These are phyloP conservation scores for Tolypocladium ovalisporum DNA, from an alignment of 2,329 filamentous ascomycete genomes.

Conservation along the genomic window DNA sequence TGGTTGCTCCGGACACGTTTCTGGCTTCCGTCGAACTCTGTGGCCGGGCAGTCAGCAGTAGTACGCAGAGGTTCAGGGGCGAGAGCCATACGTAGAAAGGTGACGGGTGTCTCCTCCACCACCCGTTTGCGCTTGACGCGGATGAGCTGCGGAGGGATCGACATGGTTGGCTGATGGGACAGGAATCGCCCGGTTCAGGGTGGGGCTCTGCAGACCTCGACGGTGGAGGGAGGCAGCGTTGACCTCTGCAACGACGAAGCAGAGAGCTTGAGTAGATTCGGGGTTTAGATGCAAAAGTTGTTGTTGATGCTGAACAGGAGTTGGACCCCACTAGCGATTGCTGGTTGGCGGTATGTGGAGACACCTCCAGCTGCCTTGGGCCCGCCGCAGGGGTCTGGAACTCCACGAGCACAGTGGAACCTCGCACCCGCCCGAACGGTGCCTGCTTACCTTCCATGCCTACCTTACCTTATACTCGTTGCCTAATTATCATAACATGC, in stretches of 20 bases:
- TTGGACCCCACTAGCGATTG: not conserved
- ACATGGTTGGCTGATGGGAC: slow-evolving; percentile 28
- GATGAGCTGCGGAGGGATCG: slow-evolving; percentile 46
- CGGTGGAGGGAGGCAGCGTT: not conserved
- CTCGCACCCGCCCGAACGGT: not conserved
- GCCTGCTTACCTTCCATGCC: too few relatives aligned
- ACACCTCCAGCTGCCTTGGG: not conserved
- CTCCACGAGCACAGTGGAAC: not conserved
- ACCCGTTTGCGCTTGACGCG: slow-evolving; percentile 51
- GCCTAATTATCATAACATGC: too few relatives aligned
- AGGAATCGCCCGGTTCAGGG: not conserved
- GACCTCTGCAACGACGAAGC: not conserved
- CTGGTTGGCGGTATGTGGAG: not conserved
- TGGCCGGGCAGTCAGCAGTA: slow-evolving; percentile 4
- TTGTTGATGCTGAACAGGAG: not conserved
- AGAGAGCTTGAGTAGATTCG: not conserved
- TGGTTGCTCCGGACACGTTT: slow-evolving; percentile 42
- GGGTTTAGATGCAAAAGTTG: not conserved
- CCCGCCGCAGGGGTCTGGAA: not conserved
- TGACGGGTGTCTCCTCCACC: slow-evolving; percentile 40
- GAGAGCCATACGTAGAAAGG: slow-evolving; percentile 36
- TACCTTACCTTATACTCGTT: too few relatives aligned
- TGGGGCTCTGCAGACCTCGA: not conserved
- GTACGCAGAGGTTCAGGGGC: slow-evolving; percentile 4
- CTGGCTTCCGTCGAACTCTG: slow-evolving; percentile 40